A percentile compares a stretch with the other conserved stretches of the same genome.
Evolutionary conservation across 2,329 filamentous ascomycete species (phyloP).

Genomic region (Cytospora mali): DNA sequence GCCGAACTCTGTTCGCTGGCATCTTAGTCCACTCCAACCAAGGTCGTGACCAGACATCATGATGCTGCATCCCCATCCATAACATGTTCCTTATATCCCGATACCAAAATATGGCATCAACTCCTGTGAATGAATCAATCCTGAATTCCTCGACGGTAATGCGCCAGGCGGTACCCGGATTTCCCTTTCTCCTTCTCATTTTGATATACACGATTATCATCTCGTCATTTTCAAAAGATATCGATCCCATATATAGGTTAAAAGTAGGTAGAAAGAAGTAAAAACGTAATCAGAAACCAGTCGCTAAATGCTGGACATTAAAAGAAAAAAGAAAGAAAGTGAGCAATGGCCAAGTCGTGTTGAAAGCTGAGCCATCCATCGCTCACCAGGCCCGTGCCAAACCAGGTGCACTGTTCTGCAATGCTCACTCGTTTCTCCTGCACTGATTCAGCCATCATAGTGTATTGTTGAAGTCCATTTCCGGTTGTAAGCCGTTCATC

Average conservation of each 20-base stretch:
- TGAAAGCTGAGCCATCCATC: neutral
- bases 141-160: neutral
- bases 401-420: neutral
- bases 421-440: conserved; percentile 27
- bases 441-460: neutral
- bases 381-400: neutral
- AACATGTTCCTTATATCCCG: neutral
- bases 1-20: neutral
- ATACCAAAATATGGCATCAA: neutral
- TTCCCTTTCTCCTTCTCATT: neutral
- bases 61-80: too few species aligned
- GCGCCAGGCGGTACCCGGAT: neutral
- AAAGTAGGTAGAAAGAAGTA: neutral
- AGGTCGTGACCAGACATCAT: neutral
- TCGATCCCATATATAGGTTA: neutral
- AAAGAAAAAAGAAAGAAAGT: too few species aligned
- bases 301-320: neutral
- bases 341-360: neutral
- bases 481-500: conserved; percentile 38
- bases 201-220: neutral
- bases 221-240: neutral
- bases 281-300: neutral
- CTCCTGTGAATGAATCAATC: neutral
- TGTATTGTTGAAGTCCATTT: conserved; percentile 43
- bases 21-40: neutral